Base-by-base conservation (phyloP, 306 rosid genomes). In the Potentilla sterilis region DNA sequence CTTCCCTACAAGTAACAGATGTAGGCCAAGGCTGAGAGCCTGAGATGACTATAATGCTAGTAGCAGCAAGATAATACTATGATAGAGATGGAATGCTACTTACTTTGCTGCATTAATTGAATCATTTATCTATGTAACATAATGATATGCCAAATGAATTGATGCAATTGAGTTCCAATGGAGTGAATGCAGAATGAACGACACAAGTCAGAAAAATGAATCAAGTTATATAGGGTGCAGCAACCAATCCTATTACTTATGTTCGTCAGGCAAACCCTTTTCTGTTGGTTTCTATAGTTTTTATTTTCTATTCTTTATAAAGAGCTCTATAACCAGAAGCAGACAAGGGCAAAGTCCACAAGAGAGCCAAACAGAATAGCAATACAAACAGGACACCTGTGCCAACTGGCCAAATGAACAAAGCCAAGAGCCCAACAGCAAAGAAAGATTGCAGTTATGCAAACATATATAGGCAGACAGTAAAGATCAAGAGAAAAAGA, bases 61-160 rank as follows among this genome's bases (percentile, higher is more conserved):
- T 15, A 12, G 66, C 66, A 61, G 66, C 9, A 14, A 28, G 3
- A 28, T 59, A 61, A 10, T 13, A 24, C 18, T 11, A 13, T 5
- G 66, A 59, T 32, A 28, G 9, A 61, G 41, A 62, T 62, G 67
- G 21, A 2, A 62, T 62, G 67, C 21, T 62, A 62, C 67, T 62
- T 8, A 55, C 62, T 62, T 34, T 10, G 9, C 12, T 62, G 18
- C 66, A 13, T 61, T 61, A 6, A 28, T 61, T 61, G 66, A 61
- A 61, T 61, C 66, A 61, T 15, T 35, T 8, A 63, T 63, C 16
- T 58, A 9, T 34, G 8, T 7, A 62, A 63, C 11, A 63, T 15
- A 15, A 6, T 16, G 22, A 63, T 34, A 63, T 62, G 21, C 21
- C 43, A 34, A 34, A 34, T 15, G 21, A 62, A 62, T 15, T 34